phyloP scores from a whole-genome alignment of 805 yeast genomes.

The Yarrowia sp. region DNA sequence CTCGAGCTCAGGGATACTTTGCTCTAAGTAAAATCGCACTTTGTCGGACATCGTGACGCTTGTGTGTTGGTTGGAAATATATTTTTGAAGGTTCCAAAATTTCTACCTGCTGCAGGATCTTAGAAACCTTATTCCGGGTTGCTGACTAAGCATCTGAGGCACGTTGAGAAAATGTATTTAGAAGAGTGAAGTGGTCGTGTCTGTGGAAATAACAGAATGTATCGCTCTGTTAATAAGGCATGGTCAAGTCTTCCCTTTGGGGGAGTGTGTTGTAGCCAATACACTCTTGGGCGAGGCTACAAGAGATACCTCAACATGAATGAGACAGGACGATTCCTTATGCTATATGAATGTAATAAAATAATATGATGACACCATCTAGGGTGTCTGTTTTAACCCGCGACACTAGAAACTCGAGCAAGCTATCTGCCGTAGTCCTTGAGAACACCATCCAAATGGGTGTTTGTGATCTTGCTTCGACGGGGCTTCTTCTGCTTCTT shows the following conservation, averaged over 20 bases:
- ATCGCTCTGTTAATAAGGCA: too few relatives aligned
- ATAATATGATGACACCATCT: neutral
- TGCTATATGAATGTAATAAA: conserved; percentile 7
- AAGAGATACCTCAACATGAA: too few relatives aligned
- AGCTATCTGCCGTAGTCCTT: conserved; percentile 61
- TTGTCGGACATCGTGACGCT: conserved; percentile 48
- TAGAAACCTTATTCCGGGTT: neutral
- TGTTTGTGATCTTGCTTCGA: conserved; percentile 89
- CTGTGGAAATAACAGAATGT: too few relatives aligned
- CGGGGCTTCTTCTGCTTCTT: conserved; percentile 89
- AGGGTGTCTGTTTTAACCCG: neutral
- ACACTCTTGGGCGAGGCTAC: too few relatives aligned
- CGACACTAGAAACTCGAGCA: neutral
- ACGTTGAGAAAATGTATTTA: neutral
- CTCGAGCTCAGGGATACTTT: conserved; percentile 86
- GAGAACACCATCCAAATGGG: conserved; percentile 93
- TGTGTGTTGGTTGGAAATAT: conserved; percentile 18
- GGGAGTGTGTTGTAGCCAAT: too few relatives aligned
- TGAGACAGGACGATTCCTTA: neutral
- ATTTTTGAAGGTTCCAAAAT: conserved; percentile 22
- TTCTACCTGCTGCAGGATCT: conserved; percentile 6
- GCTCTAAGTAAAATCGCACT: conserved; percentile 56
- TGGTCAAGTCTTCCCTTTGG: too few relatives aligned
- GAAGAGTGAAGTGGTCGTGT: too few relatives aligned
- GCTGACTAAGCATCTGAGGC: too few relatives aligned